Evolutionary conservation across 169 alveolate genomes (phyloP).

Genomic region (Babesia gibsoni): DNA sequence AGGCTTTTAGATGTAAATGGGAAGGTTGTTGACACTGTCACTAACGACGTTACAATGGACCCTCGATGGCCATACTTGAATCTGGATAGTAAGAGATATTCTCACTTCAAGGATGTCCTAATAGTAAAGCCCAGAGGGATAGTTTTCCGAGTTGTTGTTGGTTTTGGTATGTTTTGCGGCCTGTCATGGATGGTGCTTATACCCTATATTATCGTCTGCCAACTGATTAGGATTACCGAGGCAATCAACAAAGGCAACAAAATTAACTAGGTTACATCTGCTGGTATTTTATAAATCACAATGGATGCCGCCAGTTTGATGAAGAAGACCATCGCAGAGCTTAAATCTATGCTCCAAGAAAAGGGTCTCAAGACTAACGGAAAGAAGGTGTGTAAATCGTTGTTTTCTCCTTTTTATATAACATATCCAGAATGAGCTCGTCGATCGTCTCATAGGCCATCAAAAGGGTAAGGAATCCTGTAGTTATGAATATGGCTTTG

Average conservation of each 20-base stretch:
- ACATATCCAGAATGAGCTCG: neutral
- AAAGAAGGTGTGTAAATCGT: conserved; percentile 21
- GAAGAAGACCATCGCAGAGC: conserved; percentile 51
- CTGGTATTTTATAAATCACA: neutral
- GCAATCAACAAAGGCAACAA: neutral
- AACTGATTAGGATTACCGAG: neutral
- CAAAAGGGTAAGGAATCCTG: no score
- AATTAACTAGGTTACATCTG: neutral
- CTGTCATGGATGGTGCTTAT: conserved; percentile 36
- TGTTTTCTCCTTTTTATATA: neutral
- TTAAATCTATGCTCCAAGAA: conserved; percentile 31
- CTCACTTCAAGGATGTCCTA: conserved; percentile 8
- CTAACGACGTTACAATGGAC: conserved; percentile 4
- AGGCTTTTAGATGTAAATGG: conserved; percentile 19
- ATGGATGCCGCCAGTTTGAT: conserved; percentile 30
- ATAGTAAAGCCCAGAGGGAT: conserved; percentile 9
- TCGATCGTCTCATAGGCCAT: conserved; percentile 6
- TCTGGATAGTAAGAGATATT: neutral
- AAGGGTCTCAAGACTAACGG: conserved; percentile 49
- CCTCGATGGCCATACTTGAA: neutral
- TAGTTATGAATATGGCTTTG: no score
- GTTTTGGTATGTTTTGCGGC: neutral
- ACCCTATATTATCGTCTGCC: conserved; percentile 13
- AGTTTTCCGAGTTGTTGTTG: neutral
- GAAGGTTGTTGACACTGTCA: neutral